Evolutionary conservation across 257 asterid species (phyloP).

Genomic region (Plectranthus barbatus): DNA sequence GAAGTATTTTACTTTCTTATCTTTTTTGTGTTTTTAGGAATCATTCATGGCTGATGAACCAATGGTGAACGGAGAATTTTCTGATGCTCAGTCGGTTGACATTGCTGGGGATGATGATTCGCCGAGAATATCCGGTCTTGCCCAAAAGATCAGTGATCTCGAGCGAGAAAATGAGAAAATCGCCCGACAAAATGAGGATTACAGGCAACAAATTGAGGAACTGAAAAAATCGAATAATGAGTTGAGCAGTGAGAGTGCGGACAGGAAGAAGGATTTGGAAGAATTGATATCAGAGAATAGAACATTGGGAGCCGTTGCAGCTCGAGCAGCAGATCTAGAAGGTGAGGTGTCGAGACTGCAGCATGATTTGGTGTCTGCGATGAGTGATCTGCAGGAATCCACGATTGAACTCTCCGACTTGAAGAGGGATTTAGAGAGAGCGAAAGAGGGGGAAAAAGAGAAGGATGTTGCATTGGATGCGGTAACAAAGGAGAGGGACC

Average conservation of each 20-base stretch:
- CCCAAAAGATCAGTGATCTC: constrained; percentile 27
- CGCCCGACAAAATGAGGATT: constrained; percentile 29
- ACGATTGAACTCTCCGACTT: constrained; percentile 25
- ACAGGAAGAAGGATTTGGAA: constrained; percentile 23
- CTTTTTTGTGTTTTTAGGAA: constrained; percentile 10
- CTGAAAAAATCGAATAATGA: constrained; percentile 31
- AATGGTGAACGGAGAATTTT: constrained; percentile 31
- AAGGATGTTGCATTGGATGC: constrained; percentile 40
- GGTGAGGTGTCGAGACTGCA: constrained; percentile 49
- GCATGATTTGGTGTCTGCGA: constrained; percentile 46
- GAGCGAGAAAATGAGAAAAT: constrained; percentile 44
- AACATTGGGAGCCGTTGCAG: constrained; percentile 37
- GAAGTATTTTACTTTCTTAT: not conserved
- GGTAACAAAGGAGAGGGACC: constrained; percentile 37
- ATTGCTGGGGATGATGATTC: constrained; percentile 41
- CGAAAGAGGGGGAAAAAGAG: constrained; percentile 32
- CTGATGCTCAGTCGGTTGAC: constrained; percentile 38
- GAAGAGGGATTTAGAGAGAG: constrained; percentile 34
- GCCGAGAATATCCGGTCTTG: constrained; percentile 25
- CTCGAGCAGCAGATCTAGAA: constrained; percentile 61
- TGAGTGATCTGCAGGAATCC: constrained; percentile 41
- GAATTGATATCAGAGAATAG: constrained; percentile 31
- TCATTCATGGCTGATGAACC: constrained; percentile 48
- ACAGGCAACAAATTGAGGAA: constrained; percentile 33
- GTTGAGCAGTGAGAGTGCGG: constrained; percentile 26